A percentile compares a stretch with the other conserved stretches of the same genome.
Evolutionary conservation across 2,329 filamentous ascomycete species (phyloP).

Genomic region (Aureobasidium musti): DNA sequence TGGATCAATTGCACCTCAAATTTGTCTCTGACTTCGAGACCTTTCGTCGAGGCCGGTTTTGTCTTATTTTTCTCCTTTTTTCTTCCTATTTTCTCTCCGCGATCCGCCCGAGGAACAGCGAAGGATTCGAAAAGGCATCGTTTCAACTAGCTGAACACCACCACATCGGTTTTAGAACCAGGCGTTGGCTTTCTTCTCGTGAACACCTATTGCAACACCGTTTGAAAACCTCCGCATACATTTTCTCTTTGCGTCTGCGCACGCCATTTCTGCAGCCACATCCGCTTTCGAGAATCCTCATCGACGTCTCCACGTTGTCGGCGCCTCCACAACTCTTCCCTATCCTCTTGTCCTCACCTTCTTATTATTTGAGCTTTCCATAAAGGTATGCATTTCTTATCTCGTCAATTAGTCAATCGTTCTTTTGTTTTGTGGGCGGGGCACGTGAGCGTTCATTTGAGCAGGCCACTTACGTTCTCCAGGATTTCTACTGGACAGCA

Average conservation of each 20-base stretch:
- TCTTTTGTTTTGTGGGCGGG: constrained; percentile 1
- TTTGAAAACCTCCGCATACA: constrained; percentile 26
- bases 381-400: constrained; percentile 26
- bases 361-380: neutral
- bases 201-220: constrained; percentile 26
- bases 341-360: constrained; percentile 8
- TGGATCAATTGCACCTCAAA: constrained; percentile 21
- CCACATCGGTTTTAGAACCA: constrained; percentile 11
- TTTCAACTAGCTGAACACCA: constrained; percentile 12
- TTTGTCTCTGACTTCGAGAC: constrained; percentile 15
- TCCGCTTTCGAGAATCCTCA: constrained; percentile 67
- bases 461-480: constrained; percentile 23
- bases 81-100: neutral
- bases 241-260: constrained; percentile 48
- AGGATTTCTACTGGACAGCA: constrained; percentile 27
- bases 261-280: constrained; percentile 73
- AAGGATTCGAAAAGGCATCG: constrained; percentile 2
- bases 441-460: constrained; percentile 25
- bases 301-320: constrained; percentile 23
- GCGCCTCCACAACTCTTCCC: constrained; percentile 25
- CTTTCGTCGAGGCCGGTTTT: constrained; percentile 9
- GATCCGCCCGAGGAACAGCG: neutral
- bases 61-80: constrained; percentile 1
- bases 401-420: neutral
- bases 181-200: constrained; percentile 23